Base-by-base conservation (phyloP, 2,329 filamentous ascomycete species). In the Microsporum audouinii region DNA sequence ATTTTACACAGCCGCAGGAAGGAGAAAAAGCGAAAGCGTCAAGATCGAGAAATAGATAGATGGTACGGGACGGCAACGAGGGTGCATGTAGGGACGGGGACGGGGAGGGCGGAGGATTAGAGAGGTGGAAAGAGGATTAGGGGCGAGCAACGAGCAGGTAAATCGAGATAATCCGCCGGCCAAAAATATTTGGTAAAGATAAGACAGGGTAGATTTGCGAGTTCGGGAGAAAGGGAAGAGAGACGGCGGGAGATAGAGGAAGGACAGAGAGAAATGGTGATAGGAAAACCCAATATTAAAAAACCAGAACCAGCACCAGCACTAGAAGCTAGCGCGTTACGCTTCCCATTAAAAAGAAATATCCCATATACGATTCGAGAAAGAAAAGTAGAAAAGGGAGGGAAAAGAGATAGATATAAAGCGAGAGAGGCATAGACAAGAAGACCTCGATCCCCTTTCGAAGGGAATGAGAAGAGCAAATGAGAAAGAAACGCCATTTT, bases 281-380 rank as follows among this genome's bases (percentile, higher is more conserved):
- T 23, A 49, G 23, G 17, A 53, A n/a, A 14, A 14, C 23, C 23
- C 12, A 34, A 53, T 33, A 31, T 29, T 33, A 33, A 53, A 10
- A 53, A 34, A 53, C 49, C 49, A 53, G 49, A 34, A 53, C 49
- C 49, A 53, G 49, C 49, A 53, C 49, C 49, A 53, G 49, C 49
- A 53, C 49, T 34, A 53, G 49, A 31, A 53, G 17, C 49, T 53
- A 53, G 49, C 29, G 49, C 49, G 12, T 53, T 53, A 27, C 49
- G 49, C 49, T 53, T 47, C 43, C 49, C 49, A 53, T 53, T 53
- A 53, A 53, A 53, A 31, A 33, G 10, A 29, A 31, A 53, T 29
- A 33, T 34, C 27, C 49, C 31, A n/a, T 34, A 47, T 47, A 47
- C 43, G 43, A 47, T 27, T 29, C 23, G 43, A 47, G 8, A 47